Base-by-base conservation (phyloP, 2,329 filamentous ascomycete species). In the Leptographium radiaticola region DNA sequence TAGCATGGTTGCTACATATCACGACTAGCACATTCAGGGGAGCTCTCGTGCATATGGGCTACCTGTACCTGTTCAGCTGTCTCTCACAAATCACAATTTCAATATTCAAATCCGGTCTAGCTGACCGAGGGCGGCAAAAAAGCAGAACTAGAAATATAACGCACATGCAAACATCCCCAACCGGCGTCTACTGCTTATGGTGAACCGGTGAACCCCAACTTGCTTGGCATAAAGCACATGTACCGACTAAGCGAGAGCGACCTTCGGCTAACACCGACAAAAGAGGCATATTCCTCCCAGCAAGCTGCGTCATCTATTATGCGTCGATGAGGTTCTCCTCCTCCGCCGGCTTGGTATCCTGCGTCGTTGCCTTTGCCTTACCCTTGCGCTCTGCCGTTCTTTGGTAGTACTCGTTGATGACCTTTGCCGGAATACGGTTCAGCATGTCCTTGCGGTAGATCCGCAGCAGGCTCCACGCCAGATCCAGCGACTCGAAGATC, bases 361-460 rank as follows among this genome's bases (percentile, higher is more conserved):
- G 71, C 58, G 70, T 72, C 54, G 71, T 71, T 57, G 75, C 74
- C 69, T 81, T 78, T 59, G 72, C 75, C 73, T 84, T 84, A 57
- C 72, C 72, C 72, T 85, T 84, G 59, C 77, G 71, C 62, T 76
- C 76, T 51, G 77, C 72, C 54, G 80, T 79, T 61, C 86, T 77
- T 66, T 84, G 81, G 71, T 91, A 93, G 74, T 82, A 93, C 69
- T 91, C 87, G 64, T 89, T 84, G 63, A 93, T 79, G 45, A 89
- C 68, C 75, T 89, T 89, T 74, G 82, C 81, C 56, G 87, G 87
- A 65, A 93, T 89, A 72, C 94, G 88, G 76, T 98, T 98, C 63
- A 98, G 86, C 62, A 96, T 75, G 65, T 98, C 93, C 81, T 95
- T 96, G 70, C 91, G 91, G 77, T 91, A 98, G 70, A 98, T 95